Percentiles rank a stretch among this genome's conserved stretches.
These are phyloP conservation scores for Coelastrella sp. DNA, from an alignment of 139 green algal genomes.

Conservation along the genomic window DNA sequence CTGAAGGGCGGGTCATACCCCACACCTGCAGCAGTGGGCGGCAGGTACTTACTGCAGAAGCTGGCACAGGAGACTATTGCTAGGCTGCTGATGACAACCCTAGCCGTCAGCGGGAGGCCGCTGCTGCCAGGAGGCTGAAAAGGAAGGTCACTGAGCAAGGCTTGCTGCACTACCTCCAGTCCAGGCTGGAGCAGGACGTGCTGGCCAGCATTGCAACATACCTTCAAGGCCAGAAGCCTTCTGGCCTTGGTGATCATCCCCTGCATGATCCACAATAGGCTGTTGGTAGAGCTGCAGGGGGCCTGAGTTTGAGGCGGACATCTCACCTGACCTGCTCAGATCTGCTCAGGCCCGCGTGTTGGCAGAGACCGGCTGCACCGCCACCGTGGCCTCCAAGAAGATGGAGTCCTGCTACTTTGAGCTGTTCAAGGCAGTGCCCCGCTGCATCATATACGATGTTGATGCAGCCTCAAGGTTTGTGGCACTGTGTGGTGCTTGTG, in stretches of 20 bases:
- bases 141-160: no score
- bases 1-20: neutral
- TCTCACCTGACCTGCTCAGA: neutral
- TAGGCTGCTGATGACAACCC: neutral
- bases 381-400: neutral
- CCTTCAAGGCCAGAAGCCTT: neutral
- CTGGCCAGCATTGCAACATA: no score
- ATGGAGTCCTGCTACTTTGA: neutral
- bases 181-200: no score
- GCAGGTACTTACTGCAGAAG: neutral
- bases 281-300: neutral
- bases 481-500: neutral
- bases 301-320: neutral
- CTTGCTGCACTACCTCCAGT: no score
- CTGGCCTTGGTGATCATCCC: neutral
- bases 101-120: no score
- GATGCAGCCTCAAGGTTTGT: neutral
- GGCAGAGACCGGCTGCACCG: no score
- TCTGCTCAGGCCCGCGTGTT: neutral
- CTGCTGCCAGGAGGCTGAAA: no score
- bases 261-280: neutral
- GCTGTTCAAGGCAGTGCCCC: neutral
- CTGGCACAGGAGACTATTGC: neutral
- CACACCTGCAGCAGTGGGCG: neutral
- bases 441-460: neutral